These are phyloP conservation scores for Hippophae gyantsensis DNA, from an alignment of 306 rosid genomes.

Conservation along the genomic window DNA sequence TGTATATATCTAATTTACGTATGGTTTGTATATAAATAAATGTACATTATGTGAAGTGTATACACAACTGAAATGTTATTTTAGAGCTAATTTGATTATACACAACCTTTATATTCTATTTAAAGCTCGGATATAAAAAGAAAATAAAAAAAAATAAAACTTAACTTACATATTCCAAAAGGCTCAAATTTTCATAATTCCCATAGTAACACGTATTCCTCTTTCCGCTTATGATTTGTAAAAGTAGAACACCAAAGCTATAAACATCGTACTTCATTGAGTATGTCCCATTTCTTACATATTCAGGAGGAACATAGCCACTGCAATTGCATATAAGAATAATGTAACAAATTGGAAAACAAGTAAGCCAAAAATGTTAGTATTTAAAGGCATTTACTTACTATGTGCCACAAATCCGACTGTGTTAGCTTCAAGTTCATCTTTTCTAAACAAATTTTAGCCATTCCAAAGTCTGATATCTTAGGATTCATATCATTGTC, in stretches of 20 bases:
- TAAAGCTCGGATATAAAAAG: too few relatives aligned
- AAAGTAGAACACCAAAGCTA: slow-evolving; percentile 36
- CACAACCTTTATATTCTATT: too few relatives aligned
- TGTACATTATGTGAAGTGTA: too few relatives aligned
- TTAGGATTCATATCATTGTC: slow-evolving; percentile 48
- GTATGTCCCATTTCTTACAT: slow-evolving; percentile 45
- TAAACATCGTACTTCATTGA: slow-evolving; percentile 41
- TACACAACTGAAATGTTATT: too few relatives aligned
- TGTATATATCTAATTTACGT: too few relatives aligned
- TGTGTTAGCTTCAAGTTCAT: slow-evolving; percentile 58
- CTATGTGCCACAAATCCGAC: slow-evolving; percentile 52
- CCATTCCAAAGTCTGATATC: slow-evolving; percentile 68
- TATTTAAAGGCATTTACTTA: slow-evolving; percentile 19
- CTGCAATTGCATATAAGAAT: slow-evolving; percentile 20
- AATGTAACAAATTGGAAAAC: not conserved
- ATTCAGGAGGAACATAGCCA: slow-evolving; percentile 60
- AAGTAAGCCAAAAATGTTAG: not conserved
- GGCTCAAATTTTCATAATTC: slow-evolving; percentile 29
- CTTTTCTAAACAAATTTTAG: slow-evolving; percentile 49
- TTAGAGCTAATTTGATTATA: too few relatives aligned
- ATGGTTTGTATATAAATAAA: too few relatives aligned
- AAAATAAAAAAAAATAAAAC: too few relatives aligned
- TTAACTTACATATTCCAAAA: slow-evolving; percentile 49
- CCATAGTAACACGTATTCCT: slow-evolving; percentile 38
- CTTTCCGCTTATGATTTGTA: slow-evolving; percentile 64